Conservation (phyloP, 768 basidiomycete genomes). For the Mycena olivaceomarginata region DNA sequence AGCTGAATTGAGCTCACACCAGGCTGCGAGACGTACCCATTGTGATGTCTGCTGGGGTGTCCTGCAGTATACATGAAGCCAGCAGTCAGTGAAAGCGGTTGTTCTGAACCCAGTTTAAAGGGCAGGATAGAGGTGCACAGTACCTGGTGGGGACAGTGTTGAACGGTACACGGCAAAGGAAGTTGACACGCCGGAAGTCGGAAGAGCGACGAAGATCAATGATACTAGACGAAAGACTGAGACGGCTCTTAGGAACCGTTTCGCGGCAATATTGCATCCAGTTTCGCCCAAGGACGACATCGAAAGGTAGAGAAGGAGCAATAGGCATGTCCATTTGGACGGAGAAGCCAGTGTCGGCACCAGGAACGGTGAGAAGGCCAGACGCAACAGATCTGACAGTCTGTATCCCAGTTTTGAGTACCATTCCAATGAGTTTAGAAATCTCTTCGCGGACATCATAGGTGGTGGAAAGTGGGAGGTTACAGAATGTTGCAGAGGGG, state of each 20-base stretch:
- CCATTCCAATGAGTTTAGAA: too few species aligned
- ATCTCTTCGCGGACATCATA: too few species aligned
- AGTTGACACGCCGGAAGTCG: too few species aligned
- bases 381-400: not conserved
- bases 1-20: too few species aligned
- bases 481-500: too few species aligned
- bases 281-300: not conserved
- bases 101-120: too few species aligned
- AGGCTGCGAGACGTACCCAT: too few species aligned
- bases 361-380: not conserved
- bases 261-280: not conserved
- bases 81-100: too few species aligned
- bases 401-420: not conserved
- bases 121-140: too few species aligned
- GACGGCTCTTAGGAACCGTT: not conserved
- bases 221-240: not conserved
- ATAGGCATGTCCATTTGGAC: not conserved
- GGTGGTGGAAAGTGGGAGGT: too few species aligned
- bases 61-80: too few species aligned
- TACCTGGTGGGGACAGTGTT: not conserved
- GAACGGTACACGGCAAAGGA: not conserved
- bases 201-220: not conserved
- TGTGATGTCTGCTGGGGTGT: too few species aligned
- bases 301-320: not conserved
- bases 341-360: not conserved